Evolutionary conservation across 1,284 basidiomycete genomes (phyloP).

Genomic region (Cystobasidiaceae sp.): DNA sequence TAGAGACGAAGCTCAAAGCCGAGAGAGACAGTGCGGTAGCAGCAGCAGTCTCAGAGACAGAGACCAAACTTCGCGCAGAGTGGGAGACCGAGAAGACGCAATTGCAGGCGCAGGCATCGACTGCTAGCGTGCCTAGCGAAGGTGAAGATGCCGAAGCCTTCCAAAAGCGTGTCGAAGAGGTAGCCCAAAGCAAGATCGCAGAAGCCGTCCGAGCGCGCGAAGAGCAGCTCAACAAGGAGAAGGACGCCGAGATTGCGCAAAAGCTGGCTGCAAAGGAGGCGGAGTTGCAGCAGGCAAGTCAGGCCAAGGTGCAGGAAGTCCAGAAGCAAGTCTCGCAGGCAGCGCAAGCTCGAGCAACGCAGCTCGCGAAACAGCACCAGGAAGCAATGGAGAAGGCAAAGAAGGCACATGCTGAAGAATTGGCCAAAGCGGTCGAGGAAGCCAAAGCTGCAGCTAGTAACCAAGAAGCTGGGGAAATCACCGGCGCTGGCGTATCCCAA

Average conservation of each 20-base stretch:
- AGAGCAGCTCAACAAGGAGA: background rate
- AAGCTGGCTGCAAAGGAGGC: background rate
- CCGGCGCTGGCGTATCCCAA: background rate
- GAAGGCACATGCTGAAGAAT: constrained; percentile 2
- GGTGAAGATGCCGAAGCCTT: constrained; percentile 9
- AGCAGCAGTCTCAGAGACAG: background rate
- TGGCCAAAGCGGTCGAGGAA: constrained; percentile 16
- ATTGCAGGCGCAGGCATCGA: background rate
- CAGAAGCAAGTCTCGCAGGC: background rate
- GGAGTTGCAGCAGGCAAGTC: background rate
- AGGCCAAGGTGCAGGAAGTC: background rate
- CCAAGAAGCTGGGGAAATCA: constrained; percentile 16
- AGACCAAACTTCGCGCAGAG: background rate
- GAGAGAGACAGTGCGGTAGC: constrained; percentile 9
- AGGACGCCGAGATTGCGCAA: constrained; percentile 3
- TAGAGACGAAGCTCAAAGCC: constrained; percentile 12
- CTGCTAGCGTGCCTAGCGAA: too few species aligned
- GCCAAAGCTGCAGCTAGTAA: constrained; percentile 3
- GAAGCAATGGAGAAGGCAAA: constrained; percentile 17
- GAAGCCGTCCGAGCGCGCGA: constrained; percentile 10
- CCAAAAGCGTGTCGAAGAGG: constrained; percentile 5
- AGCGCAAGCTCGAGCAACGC: background rate
- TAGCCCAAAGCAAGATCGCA: background rate
- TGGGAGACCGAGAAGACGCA: constrained; percentile 16
- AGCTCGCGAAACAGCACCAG: constrained; percentile 13